phyloP scores from a whole-genome alignment of 306 rosid species.

The Gastrolobium bilobum region DNA sequence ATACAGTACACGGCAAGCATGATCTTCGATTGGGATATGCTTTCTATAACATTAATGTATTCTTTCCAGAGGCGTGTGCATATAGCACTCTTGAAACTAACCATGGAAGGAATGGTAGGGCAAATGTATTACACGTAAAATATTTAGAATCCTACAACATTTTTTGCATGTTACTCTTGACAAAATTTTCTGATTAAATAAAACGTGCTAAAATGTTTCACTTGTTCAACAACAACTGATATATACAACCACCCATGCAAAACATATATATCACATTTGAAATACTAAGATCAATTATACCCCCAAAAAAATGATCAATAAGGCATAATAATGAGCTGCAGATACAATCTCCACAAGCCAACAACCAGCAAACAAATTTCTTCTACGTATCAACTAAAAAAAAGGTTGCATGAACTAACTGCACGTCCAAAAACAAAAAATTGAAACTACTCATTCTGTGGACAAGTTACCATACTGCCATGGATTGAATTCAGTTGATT shows the following conservation, averaged over 20 bases:
- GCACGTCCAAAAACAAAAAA: constrained; percentile 44
- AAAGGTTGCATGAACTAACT: constrained; percentile 44
- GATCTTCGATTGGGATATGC: neutral
- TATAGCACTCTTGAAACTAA: neutral
- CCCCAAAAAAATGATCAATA: too few relatives aligned
- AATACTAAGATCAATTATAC: constrained; percentile 30
- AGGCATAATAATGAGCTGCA: constrained; percentile 3
- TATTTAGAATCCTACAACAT: neutral
- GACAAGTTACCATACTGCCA: constrained; percentile 82
- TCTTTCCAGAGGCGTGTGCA: neutral
- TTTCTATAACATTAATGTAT: neutral
- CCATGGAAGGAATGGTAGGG: neutral
- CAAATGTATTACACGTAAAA: neutral
- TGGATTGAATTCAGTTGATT: constrained; percentile 79
- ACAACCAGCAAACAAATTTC: constrained; percentile 31
- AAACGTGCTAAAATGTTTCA: neutral
- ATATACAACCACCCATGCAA: constrained; percentile 1
- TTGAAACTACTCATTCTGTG: constrained; percentile 55
- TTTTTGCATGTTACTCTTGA: neutral
- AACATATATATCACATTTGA: constrained; percentile 6
- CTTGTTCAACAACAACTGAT: neutral
- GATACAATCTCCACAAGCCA: constrained; percentile 51
- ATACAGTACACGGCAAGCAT: neutral
- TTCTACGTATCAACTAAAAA: constrained; percentile 53
- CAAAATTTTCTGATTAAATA: neutral